Evolutionary conservation across 2,329 filamentous ascomycete genomes (phyloP).

Genomic region (Penicillium sp.): DNA sequence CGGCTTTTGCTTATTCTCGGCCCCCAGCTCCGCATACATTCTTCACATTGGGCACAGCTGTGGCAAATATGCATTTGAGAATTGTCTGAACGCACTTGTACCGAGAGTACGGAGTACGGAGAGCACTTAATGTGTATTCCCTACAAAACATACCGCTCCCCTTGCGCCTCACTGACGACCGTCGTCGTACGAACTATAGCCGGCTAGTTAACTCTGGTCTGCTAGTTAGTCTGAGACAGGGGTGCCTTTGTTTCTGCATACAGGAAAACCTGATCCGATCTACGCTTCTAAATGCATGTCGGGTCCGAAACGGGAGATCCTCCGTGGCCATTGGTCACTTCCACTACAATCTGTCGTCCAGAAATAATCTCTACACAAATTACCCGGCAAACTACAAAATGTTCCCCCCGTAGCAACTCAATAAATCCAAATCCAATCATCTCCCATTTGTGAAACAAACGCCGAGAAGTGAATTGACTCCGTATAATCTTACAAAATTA

Average conservation of each 20-base stretch:
- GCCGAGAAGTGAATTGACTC: too few species aligned
- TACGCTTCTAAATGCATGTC: neutral
- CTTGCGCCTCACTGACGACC: slow-evolving; percentile 16
- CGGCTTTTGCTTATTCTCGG: neutral
- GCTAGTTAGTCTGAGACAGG: slow-evolving; percentile 20
- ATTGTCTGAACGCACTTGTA: neutral
- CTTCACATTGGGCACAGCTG: neutral
- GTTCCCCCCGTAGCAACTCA: too few species aligned
- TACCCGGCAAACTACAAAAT: neutral
- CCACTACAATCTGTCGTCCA: neutral
- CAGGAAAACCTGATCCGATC: slow-evolving; percentile 9
- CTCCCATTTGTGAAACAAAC: too few species aligned
- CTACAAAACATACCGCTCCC: slow-evolving; percentile 14
- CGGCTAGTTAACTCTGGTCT: slow-evolving; percentile 6
- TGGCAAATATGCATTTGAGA: slow-evolving; percentile 1
- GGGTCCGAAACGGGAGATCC: neutral
- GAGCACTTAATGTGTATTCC: too few species aligned
- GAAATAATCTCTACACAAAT: neutral
- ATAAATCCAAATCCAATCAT: too few species aligned
- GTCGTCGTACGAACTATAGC: slow-evolving; percentile 12
- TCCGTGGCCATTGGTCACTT: neutral
- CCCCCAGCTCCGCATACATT: neutral
- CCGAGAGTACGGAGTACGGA: neutral
- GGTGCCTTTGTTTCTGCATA: slow-evolving; percentile 2
- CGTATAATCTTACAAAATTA: neutral